Percentiles rank a stretch among this genome's conserved stretches.
These are phyloP conservation scores for Diplodia intermedia DNA, from an alignment of 2,329 filamentous ascomycete genomes.

Conservation along the genomic window DNA sequence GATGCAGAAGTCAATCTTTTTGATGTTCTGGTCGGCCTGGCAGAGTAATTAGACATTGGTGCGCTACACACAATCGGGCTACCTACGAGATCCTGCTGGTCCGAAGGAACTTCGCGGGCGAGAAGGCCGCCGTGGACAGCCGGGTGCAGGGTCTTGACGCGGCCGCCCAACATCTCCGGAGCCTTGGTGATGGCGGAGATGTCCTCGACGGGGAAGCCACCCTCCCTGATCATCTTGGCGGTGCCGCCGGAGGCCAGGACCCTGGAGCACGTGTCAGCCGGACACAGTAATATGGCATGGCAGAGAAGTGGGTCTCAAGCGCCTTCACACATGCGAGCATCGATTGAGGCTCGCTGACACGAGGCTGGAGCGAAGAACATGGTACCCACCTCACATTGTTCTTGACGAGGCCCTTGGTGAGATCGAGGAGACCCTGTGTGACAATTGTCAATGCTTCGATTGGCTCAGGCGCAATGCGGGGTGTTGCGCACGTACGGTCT, in stretches of 20 bases:
- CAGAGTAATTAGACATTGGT: background rate
- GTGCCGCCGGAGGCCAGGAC: constrained; percentile 95
- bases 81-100: constrained; percentile 85
- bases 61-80: background rate
- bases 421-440: constrained; percentile 71
- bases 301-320: background rate
- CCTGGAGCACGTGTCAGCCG: constrained; percentile 35
- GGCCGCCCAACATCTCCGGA: constrained; percentile 92
- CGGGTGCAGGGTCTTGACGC: constrained; percentile 95
- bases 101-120: constrained; percentile 89
- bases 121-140: constrained; percentile 86
- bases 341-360: constrained; percentile 5
- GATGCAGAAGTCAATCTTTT: constrained; percentile 58
- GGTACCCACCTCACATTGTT: constrained; percentile 73
- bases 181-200: constrained; percentile 94
- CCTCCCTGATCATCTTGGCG: constrained; percentile 94
- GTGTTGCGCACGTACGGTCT: constrained; percentile 65
- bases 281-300: background rate
- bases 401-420: constrained; percentile 88
- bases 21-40: constrained; percentile 53
- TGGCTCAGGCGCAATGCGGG: constrained; percentile 16
- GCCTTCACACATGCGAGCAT: too few species aligned
- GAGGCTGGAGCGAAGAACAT: background rate
- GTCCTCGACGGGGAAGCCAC: constrained; percentile 95
- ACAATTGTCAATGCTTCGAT: constrained; percentile 26